These are phyloP conservation scores for Microdochium trichocladiopsis DNA, from an alignment of 2,329 filamentous ascomycete genomes.

Conservation along the genomic window DNA sequence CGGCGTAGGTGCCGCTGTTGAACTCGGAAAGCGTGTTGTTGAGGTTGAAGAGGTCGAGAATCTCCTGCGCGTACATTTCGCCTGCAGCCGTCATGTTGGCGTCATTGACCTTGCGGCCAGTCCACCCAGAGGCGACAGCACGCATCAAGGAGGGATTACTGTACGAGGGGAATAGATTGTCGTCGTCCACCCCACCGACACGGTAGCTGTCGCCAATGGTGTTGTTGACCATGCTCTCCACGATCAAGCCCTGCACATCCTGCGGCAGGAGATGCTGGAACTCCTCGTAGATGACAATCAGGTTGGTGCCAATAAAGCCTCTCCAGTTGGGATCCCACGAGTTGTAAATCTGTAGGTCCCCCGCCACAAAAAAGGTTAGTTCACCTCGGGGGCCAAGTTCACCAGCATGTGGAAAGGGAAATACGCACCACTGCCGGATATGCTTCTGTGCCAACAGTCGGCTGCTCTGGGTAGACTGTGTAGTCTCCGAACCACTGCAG, in stretches of 20 bases:
- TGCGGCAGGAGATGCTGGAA: conserved; percentile 28
- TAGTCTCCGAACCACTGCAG: conserved; percentile 40
- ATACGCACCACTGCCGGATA: conserved; percentile 27
- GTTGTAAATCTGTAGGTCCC: conserved; percentile 25
- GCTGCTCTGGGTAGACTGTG: conserved; percentile 38
- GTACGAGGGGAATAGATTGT: conserved; percentile 46
- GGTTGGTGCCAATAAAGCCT: conserved; percentile 42
- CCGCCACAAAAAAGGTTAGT: neutral
- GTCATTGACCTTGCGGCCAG: conserved; percentile 34
- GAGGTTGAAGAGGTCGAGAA: conserved; percentile 40
- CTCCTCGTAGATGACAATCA: conserved; percentile 42
- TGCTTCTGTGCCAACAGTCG: conserved; percentile 33
- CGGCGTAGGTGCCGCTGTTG: conserved; percentile 36
- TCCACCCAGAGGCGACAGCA: conserved; percentile 41
- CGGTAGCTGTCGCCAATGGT: conserved; percentile 44
- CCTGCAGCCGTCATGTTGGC: conserved; percentile 42
- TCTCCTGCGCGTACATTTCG: conserved; percentile 36
- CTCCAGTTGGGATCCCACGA: conserved; percentile 48
- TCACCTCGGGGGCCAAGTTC: neutral
- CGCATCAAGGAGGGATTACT: conserved; percentile 42
- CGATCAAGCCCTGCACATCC: conserved; percentile 22
- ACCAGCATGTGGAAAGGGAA: neutral
- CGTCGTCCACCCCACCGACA: conserved; percentile 41
- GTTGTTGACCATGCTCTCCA: conserved; percentile 36
- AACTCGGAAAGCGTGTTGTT: conserved; percentile 35